Percentiles rank a stretch among this genome's conserved stretches.
Evolutionary conservation across 2,329 filamentous ascomycete species (phyloP).

Genomic region (Penicillium rolfsii): DNA sequence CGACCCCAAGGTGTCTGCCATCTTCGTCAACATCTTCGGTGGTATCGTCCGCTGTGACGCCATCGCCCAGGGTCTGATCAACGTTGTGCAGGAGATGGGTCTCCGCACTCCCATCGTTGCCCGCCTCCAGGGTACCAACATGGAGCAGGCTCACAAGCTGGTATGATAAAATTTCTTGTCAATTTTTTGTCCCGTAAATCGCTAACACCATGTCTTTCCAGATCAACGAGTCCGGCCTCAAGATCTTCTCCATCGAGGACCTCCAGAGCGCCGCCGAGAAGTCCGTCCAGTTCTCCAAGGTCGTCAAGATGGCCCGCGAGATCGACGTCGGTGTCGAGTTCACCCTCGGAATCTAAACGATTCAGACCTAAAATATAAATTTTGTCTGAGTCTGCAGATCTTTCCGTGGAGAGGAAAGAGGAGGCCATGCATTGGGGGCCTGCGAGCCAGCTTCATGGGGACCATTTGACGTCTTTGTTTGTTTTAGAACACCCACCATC

Average conservation of each 20-base stretch:
- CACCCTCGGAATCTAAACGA: constrained; percentile 80
- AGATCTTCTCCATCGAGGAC: constrained; percentile 99
- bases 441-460: constrained; percentile 12
- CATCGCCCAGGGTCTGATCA: constrained; percentile 94
- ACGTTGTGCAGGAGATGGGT: constrained; percentile 92
- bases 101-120: constrained; percentile 96
- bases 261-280: constrained; percentile 97
- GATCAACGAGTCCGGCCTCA: constrained; percentile 96
- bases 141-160: constrained; percentile 86
- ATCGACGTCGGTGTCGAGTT: constrained; percentile 98
- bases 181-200: constrained; percentile 1
- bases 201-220: constrained; percentile 29
- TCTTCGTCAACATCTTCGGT: constrained; percentile 99
- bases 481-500: constrained; percentile 12
- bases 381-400: background rate
- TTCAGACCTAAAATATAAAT: background rate
- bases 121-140: constrained; percentile 96
- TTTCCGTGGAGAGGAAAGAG: background rate
- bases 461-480: constrained; percentile 11
- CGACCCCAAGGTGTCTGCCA: constrained; percentile 95
- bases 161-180: constrained; percentile 45
- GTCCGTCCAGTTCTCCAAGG: constrained; percentile 97
- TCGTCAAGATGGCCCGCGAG: constrained; percentile 97
- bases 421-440: constrained; percentile 22
- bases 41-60: constrained; percentile 98